phyloP scores from a whole-genome alignment of 257 asterid genomes.

The Orobanche coerulescens region DNA sequence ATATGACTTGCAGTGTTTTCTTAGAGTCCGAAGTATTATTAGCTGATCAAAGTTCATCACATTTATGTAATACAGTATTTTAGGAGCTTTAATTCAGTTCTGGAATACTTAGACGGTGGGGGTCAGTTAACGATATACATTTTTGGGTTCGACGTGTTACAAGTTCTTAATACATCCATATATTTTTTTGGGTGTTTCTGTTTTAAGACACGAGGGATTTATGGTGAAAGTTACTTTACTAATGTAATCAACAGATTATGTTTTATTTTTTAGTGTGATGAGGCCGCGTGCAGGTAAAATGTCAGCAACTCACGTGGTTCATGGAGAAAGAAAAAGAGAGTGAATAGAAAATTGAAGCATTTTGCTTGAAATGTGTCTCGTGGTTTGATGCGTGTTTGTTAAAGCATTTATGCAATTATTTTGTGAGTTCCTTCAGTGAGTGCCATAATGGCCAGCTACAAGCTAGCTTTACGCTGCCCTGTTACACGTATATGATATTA shows the following conservation, averaged over 20 bases:
- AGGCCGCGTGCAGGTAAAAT: not conserved
- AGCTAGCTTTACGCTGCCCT: not conserved
- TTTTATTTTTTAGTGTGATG: not conserved
- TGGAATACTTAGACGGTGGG: slow-evolving; percentile 1
- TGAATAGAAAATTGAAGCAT: not conserved
- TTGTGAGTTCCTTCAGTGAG: not conserved
- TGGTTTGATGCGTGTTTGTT: not conserved
- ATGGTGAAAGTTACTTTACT: slow-evolving; percentile 9
- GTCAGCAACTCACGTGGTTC: not conserved
- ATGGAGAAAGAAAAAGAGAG: not conserved
- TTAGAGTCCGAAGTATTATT: not conserved
- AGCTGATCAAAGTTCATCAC: not conserved
- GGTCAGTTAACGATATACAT: not conserved
- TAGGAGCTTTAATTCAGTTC: not conserved
- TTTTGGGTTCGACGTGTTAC: slow-evolving; percentile 12
- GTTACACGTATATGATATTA: not conserved
- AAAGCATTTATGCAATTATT: too few species aligned
- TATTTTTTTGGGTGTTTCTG: slow-evolving; percentile 3
- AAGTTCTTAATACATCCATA: not conserved
- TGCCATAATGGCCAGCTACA: not conserved
- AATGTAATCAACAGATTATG: not conserved
- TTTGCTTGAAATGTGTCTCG: too few species aligned
- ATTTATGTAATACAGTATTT: not conserved
- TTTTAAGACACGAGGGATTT: not conserved
- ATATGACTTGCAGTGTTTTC: not conserved